Evolutionary conservation across 2,329 filamentous ascomycete species (phyloP), one percentile per base, ranked within the genome.

Genomic region (Penicillium sumatraense): DNA sequence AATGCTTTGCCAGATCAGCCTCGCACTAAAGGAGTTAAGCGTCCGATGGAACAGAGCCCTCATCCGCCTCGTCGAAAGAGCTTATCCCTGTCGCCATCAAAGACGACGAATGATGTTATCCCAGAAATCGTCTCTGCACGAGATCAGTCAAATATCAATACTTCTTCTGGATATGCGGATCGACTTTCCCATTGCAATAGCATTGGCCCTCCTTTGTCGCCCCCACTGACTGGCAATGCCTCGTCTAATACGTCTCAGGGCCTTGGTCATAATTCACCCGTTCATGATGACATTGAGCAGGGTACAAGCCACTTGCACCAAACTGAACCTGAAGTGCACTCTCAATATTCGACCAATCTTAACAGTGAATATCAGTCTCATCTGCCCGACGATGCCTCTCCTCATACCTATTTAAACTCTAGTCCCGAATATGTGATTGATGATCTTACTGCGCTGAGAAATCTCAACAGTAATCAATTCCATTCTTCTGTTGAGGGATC

Each of bases 341-440:
- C 45, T 8, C 48, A 46, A 11, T 57, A 49, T 42, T 14, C 47
- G 14, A 8, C 36, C 18, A 45, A 47, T 29, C 9, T 54, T 1
- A 44, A 35, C 20, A 48, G 44, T 35, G 49, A 52, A 8, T 59
- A 54, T 41, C 50, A 54, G 29, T 16, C 49, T 14, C 51, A 47
- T 24, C 33, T 49, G 1, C 24, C 46, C 5, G 51, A 41, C 14
- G 57, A 58, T 36, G 56, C 60, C 16, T 58, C 58, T 6, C 53
- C 62, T 23, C 62, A 63, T n/a, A 44, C 54, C 14, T 67, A 67
- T 53, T 53, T 68, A 2, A 57, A 65, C 26, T 66, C 65, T 10
- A 66, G 63, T 21, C 65, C 66, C 1, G 61, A 64, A 31, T 65
- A 63, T 20, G 50, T 57, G 9, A 60, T 66, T 16, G 60, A 64